Conservation (phyloP, 768 basidiomycete genomes). For the Neoboletus magnificus region DNA sequence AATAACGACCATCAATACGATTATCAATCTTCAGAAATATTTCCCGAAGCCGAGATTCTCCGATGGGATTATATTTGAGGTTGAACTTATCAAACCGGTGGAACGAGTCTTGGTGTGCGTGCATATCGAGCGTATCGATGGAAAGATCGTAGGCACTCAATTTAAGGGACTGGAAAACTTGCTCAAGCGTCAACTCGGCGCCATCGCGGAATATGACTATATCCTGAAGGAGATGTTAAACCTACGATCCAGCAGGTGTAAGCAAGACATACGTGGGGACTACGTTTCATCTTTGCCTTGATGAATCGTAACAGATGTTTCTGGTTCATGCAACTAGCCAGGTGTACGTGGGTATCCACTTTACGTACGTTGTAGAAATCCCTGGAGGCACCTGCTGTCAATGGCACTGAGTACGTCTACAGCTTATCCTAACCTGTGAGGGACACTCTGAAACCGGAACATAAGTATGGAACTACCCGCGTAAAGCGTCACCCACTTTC, state of each 20-base stretch:
- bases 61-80: constrained; percentile 94
- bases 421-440: constrained; percentile 25
- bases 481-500: constrained; percentile 59
- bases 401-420: neutral
- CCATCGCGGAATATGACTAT: constrained; percentile 95
- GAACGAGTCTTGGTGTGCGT: constrained; percentile 96
- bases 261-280: constrained; percentile 56
- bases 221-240: constrained; percentile 52
- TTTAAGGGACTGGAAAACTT: constrained; percentile 96
- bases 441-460: constrained; percentile 23
- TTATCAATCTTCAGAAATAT: constrained; percentile 99
- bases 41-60: constrained; percentile 90
- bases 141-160: constrained; percentile 96
- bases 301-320: constrained; percentile 98
- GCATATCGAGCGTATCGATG: constrained; percentile 99
- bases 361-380: constrained; percentile 99
- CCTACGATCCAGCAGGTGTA: neutral
- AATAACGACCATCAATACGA: constrained; percentile 84
- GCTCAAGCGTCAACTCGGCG: constrained; percentile 76
- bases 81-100: constrained; percentile 99
- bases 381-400: constrained; percentile 39
- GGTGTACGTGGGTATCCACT: constrained; percentile 98
- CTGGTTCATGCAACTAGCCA: constrained; percentile 99
- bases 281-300: constrained; percentile 96
- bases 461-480: constrained; percentile 3